Percentiles rank a stretch among this genome's conserved stretches.
phyloP scores from a whole-genome alignment of 108 stramenopile genomes.

The Cyclotella kingstonii region DNA sequence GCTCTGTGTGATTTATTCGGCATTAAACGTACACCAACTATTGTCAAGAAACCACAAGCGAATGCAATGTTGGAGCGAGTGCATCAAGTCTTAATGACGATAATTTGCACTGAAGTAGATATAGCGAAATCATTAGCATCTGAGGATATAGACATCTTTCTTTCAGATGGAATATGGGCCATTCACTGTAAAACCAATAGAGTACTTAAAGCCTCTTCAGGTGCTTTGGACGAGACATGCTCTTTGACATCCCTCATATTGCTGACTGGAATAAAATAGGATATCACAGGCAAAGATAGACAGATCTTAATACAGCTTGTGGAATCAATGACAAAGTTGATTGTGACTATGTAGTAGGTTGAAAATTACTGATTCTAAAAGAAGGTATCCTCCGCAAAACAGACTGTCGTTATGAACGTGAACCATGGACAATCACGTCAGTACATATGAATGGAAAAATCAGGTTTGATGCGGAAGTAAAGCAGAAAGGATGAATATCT shows the following conservation, averaged over 20 bases:
- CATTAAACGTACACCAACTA: not conserved
- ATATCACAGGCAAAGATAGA: not conserved
- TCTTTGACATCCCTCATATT: not conserved
- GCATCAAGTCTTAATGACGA: not conserved
- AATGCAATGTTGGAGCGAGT: slow-evolving; percentile 15
- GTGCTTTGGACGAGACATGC: not conserved
- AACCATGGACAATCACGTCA: not conserved
- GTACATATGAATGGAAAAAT: not conserved
- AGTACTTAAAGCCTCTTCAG: not conserved
- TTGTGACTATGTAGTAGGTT: not conserved
- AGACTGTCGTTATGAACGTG: not conserved
- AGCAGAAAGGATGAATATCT: not conserved
- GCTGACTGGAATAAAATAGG: slow-evolving; percentile 1
- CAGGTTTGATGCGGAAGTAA: not conserved
- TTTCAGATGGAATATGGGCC: not conserved
- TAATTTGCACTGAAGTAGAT: not conserved
- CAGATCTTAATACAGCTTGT: not conserved
- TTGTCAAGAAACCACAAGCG: slow-evolving; percentile 16
- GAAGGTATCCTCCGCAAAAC: not conserved
- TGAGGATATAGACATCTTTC: not conserved
- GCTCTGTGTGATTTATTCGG: slow-evolving; percentile 1
- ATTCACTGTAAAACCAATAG: not conserved
- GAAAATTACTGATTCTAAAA: not conserved
- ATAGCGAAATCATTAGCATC: not conserved
- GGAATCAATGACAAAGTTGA: not conserved